Evolutionary conservation across 106 monocot species (phyloP).

Genomic region (Acorus calamus): DNA sequence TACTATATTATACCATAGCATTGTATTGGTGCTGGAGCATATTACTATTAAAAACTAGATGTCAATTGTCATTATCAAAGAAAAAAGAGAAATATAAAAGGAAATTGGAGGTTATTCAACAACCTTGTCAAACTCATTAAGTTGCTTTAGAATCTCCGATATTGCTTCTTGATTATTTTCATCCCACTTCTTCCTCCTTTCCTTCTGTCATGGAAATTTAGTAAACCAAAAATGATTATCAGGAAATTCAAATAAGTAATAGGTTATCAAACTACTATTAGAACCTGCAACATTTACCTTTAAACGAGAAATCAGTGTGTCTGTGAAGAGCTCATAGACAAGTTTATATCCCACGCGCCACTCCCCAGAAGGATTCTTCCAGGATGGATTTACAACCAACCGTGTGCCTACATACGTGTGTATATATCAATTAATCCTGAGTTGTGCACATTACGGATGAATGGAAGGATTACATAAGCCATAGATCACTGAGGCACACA

Average conservation of each 20-base stretch:
- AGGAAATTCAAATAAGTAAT: too few relatives aligned
- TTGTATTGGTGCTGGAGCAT: too few relatives aligned
- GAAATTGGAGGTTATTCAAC: neutral
- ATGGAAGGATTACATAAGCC: too few relatives aligned
- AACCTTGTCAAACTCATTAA: conserved; percentile 96
- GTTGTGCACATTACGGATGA: too few relatives aligned
- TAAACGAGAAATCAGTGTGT: conserved; percentile 54
- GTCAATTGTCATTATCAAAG: neutral
- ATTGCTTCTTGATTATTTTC: conserved; percentile 94
- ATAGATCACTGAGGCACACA: too few relatives aligned
- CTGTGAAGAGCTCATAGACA: conserved; percentile 86
- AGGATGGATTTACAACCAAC: conserved; percentile 61
- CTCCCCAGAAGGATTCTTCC: conserved; percentile 91
- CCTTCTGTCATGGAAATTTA: conserved; percentile 43
- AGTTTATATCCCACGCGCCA: conserved; percentile 98
- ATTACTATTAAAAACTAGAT: too few relatives aligned
- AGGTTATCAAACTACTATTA: too few relatives aligned
- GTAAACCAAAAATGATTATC: too few relatives aligned
- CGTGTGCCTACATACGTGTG: conserved; percentile 24
- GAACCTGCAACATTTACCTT: conserved; percentile 42
- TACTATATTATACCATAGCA: too few relatives aligned
- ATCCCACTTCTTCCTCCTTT: conserved; percentile 92
- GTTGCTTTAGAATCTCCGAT: conserved; percentile 52
- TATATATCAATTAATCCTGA: too few relatives aligned
- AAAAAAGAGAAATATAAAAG: neutral